A percentile compares a stretch with the other conserved stretches of the same genome.
Evolutionary conservation across 768 basidiomycete species (phyloP).

Genomic region (Trametes sanguinea): DNA sequence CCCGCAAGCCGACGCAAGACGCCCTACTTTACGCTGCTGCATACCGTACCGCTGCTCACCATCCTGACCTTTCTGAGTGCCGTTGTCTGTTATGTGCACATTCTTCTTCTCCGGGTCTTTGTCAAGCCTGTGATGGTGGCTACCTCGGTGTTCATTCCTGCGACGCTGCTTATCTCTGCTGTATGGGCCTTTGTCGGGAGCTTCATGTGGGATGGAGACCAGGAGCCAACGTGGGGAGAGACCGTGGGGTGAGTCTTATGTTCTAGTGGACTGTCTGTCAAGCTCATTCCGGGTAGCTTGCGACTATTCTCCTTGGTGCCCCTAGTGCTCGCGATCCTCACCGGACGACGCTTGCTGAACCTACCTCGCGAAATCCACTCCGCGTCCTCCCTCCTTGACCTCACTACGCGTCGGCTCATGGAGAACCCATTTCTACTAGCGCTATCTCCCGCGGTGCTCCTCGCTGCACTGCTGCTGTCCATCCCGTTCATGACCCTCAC

Average conservation of each 20-base stretch:
- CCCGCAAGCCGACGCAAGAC: constrained; percentile 37
- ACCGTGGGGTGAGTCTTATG: constrained; percentile 63
- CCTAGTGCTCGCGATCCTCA: constrained; percentile 64
- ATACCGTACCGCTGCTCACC: constrained; percentile 75
- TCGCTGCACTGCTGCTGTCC: constrained; percentile 63
- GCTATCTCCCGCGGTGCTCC: constrained; percentile 72
- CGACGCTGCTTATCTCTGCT: constrained; percentile 70
- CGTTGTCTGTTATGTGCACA: constrained; percentile 68
- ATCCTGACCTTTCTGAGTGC: constrained; percentile 74
- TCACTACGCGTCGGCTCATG: constrained; percentile 71
- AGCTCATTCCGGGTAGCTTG: constrained; percentile 46
- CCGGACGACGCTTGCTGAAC: constrained; percentile 69
- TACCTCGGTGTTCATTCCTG: constrained; percentile 76
- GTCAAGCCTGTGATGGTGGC: constrained; percentile 81
- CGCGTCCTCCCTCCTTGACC: constrained; percentile 55
- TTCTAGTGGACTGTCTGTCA: neutral
- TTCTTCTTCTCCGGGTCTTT: constrained; percentile 76
- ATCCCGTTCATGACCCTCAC: constrained; percentile 80
- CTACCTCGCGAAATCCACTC: constrained; percentile 73
- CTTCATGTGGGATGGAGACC: constrained; percentile 58
- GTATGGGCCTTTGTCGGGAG: constrained; percentile 83
- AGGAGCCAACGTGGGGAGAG: constrained; percentile 78
- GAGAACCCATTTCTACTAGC: constrained; percentile 74
- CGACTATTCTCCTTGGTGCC: constrained; percentile 80
- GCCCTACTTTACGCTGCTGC: constrained; percentile 75